Percentiles rank a stretch among this genome's conserved stretches.
Conservation (phyloP, 2,329 filamentous ascomycete genomes). For the Dactylellina drechsleri region DNA sequence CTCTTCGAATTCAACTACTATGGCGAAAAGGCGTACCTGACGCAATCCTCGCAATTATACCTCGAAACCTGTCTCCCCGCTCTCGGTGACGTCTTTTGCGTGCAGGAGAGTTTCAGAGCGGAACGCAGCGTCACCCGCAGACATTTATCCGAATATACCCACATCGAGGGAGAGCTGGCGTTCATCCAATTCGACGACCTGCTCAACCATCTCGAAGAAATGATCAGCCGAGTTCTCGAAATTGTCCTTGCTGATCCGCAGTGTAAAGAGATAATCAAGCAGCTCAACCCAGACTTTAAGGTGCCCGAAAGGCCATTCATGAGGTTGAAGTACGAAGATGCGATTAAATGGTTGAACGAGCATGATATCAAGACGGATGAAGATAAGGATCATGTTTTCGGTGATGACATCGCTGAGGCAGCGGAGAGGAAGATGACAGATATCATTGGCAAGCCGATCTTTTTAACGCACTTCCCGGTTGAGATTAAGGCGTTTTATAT, state of each 20-base stretch:
- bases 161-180: constrained; percentile 95
- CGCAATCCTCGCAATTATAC: constrained; percentile 96
- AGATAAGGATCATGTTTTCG: constrained; percentile 86
- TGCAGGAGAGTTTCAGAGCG: constrained; percentile 98
- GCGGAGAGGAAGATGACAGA: constrained; percentile 98
- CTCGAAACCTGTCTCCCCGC: constrained; percentile 92
- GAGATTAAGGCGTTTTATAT: constrained; percentile 99
- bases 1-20: constrained; percentile 92
- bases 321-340: constrained; percentile 94
- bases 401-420: constrained; percentile 97
- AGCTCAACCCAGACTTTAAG: constrained; percentile 90
- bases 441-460: constrained; percentile 92
- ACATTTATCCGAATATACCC: constrained; percentile 94
- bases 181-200: constrained; percentile 94
- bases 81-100: constrained; percentile 94
- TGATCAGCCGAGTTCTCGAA: constrained; percentile 88
- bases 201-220: constrained; percentile 82
- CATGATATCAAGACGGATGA: constrained; percentile 95
- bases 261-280: constrained; percentile 77
- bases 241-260: constrained; percentile 77
- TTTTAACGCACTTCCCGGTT: constrained; percentile 95
- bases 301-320: constrained; percentile 85
- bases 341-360: constrained; percentile 91
- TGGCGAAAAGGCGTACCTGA: constrained; percentile 88
- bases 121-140: constrained; percentile 95